Conservation (phyloP, 306 rosid genomes). For the Quercus alba region DNA sequence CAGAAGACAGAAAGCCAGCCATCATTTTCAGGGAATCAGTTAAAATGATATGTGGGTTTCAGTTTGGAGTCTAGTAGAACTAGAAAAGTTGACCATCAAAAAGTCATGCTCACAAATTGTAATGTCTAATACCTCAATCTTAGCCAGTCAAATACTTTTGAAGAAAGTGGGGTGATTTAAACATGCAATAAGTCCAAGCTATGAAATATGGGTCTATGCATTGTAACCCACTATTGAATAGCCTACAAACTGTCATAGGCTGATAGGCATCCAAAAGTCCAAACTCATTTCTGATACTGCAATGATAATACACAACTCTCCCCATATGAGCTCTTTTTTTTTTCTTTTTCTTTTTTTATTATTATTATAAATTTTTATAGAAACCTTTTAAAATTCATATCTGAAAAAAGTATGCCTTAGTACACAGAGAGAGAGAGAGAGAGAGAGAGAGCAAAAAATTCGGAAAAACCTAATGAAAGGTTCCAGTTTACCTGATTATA, state of each 20-base stretch:
- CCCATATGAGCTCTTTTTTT: not conserved
- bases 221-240: not conserved
- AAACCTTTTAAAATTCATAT: not conserved
- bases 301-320: not conserved
- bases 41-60: not conserved
- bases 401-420: not conserved
- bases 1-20: not conserved
- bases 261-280: not conserved
- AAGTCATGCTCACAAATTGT: not conserved
- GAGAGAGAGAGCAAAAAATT: not conserved
- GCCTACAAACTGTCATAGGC: not conserved
- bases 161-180: not conserved
- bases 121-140: not conserved
- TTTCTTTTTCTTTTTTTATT: not conserved
- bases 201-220: not conserved
- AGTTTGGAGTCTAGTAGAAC: not conserved
- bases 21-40: not conserved
- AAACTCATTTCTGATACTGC: not conserved
- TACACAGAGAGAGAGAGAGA: not conserved
- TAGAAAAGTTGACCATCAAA: not conserved
- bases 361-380: not conserved
- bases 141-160: not conserved
- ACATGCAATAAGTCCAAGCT: not conserved
- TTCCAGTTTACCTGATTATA: constrained; percentile 76
- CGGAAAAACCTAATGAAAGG: not conserved